Evolutionary conservation across 2,329 filamentous ascomycete genomes (phyloP).

Genomic region (Onygena corvina): DNA sequence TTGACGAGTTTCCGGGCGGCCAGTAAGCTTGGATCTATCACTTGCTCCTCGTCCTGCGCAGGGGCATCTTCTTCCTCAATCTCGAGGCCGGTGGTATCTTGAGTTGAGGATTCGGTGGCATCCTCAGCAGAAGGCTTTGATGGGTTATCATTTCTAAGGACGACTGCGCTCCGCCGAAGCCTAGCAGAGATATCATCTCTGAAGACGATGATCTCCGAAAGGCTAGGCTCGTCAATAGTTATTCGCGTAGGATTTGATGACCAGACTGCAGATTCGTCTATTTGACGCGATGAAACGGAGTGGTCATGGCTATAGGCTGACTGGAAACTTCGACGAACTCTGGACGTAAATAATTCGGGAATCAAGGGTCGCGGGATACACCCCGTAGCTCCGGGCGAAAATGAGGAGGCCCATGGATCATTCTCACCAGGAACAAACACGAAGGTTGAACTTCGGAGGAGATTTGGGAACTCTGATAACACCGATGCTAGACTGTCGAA

Average conservation of each 20-base stretch:
- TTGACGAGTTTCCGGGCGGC: slow-evolving; percentile 71
- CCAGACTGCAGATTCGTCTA: slow-evolving; percentile 57
- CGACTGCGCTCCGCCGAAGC: slow-evolving; percentile 62
- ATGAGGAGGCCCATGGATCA: slow-evolving; percentile 89
- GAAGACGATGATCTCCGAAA: slow-evolving; percentile 66
- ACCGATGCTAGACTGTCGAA: slow-evolving; percentile 79
- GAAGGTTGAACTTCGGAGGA: slow-evolving; percentile 71
- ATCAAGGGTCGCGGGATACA: slow-evolving; percentile 44
- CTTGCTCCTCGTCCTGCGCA: slow-evolving; percentile 8
- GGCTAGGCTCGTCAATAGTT: slow-evolving; percentile 63
- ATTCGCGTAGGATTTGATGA: slow-evolving; percentile 75
- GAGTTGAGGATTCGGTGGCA: neutral
- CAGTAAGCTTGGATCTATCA: neutral
- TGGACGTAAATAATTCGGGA: slow-evolving; percentile 79
- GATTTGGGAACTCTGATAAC: slow-evolving; percentile 67
- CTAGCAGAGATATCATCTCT: slow-evolving; percentile 75
- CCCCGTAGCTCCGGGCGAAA: slow-evolving; percentile 41
- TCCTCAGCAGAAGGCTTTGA: slow-evolving; percentile 7
- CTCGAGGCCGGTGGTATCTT: neutral
- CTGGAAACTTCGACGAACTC: slow-evolving; percentile 69
- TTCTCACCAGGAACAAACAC: slow-evolving; percentile 93
- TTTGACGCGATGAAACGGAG: slow-evolving; percentile 23
- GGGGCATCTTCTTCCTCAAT: neutral
- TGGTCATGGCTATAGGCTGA: slow-evolving; percentile 46
- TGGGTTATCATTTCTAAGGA: slow-evolving; percentile 36